Percentiles rank a stretch among this genome's conserved stretches.
Conservation (phyloP, 2,329 filamentous ascomycete genomes). For the Periglandula ipomoeae region DNA sequence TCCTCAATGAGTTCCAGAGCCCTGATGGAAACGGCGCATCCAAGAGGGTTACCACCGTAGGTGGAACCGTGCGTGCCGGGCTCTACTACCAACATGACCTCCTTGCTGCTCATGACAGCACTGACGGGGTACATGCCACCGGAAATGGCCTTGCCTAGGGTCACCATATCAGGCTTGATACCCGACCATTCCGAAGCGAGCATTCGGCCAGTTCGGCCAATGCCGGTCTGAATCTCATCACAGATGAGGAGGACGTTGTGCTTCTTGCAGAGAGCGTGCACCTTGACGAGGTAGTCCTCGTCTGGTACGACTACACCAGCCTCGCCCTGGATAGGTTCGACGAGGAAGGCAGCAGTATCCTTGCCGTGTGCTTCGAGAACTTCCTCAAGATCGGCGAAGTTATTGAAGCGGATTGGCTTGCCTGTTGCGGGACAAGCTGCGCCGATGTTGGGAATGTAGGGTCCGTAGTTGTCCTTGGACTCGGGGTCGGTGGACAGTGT, state of each 20-base stretch:
- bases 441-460: conserved; percentile 84
- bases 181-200: conserved; percentile 91
- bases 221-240: conserved; percentile 97
- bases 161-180: conserved; percentile 90
- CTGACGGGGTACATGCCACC: conserved; percentile 99
- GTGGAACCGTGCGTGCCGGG: conserved; percentile 95
- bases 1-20: conserved; percentile 91
- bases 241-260: conserved; percentile 94
- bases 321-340: conserved; percentile 96
- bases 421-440: conserved; percentile 64
- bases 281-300: conserved; percentile 73
- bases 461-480: conserved; percentile 93
- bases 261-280: conserved; percentile 81
- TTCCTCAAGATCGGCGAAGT: conserved; percentile 68
- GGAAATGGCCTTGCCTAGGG: conserved; percentile 94
- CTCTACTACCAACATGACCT: conserved; percentile 93
- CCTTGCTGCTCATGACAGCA: conserved; percentile 76
- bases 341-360: conserved; percentile 83
- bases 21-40: conserved; percentile 89
- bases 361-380: conserved; percentile 72
- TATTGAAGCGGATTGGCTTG: conserved; percentile 77
- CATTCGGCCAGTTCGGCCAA: conserved; percentile 88
- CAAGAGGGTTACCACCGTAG: conserved; percentile 95
- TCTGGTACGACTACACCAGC: conserved; percentile 93
- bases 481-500: conserved; percentile 93